Evolutionary conservation across 768 basidiomycete species (phyloP).

Genomic region (Pleurotus eryngii): DNA sequence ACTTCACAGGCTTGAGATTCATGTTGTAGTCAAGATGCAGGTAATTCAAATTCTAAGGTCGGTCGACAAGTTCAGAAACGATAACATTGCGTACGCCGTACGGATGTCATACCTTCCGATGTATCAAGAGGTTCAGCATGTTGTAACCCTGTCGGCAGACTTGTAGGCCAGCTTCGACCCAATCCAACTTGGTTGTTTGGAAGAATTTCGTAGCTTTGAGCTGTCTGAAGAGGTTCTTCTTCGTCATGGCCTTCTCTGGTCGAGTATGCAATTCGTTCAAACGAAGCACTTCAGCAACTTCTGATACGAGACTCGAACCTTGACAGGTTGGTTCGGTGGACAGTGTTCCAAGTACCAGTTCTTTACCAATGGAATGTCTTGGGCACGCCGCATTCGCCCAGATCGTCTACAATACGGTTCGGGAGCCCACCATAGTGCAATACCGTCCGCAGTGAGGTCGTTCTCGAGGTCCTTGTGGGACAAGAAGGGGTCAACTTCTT

Average conservation of each 20-base stretch:
- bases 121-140: constrained; percentile 98
- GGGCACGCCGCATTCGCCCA: constrained; percentile 89
- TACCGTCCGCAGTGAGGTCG: constrained; percentile 92
- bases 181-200: constrained; percentile 96
- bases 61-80: background rate
- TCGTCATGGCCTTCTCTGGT: constrained; percentile 94
- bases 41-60: constrained; percentile 79
- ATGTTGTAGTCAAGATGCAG: constrained; percentile 97
- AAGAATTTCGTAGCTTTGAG: constrained; percentile 99
- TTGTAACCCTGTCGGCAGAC: constrained; percentile 99
- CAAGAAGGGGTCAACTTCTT: constrained; percentile 76
- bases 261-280: constrained; percentile 89
- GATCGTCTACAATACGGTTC: constrained; percentile 93
- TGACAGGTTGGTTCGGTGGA: constrained; percentile 92
- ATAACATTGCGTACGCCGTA: no score
- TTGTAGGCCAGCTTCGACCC: constrained; percentile 98
- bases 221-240: constrained; percentile 95
- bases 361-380: constrained; percentile 95
- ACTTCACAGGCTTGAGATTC: constrained; percentile 96
- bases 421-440: constrained; percentile 98
- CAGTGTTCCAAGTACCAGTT: constrained; percentile 99
- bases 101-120: constrained; percentile 72
- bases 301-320: constrained; percentile 98
- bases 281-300: constrained; percentile 96
- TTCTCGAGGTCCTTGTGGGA: constrained; percentile 77